These are phyloP conservation scores for Lablab purpureus DNA, from an alignment of 306 rosid genomes.

Conservation along the genomic window DNA sequence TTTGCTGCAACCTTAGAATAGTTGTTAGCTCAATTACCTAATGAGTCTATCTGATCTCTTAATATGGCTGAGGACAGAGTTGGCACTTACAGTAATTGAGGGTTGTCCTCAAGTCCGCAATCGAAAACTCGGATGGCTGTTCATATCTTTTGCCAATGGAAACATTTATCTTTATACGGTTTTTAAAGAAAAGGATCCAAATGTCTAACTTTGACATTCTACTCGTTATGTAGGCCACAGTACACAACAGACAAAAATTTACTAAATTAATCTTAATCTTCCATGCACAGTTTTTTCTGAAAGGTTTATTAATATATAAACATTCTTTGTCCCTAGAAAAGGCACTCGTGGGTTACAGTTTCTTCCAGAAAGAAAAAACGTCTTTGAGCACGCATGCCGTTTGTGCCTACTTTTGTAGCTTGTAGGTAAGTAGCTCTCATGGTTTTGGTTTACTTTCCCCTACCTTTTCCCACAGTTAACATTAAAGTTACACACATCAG, in stretches of 20 bases:
- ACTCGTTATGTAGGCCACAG: slow-evolving; percentile 1
- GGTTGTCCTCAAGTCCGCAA: slow-evolving; percentile 22
- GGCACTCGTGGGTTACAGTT: slow-evolving; percentile 40
- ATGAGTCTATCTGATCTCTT: background rate
- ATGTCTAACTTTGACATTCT: background rate
- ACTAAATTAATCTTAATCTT: slow-evolving; percentile 36
- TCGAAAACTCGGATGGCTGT: background rate
- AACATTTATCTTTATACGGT: slow-evolving; percentile 29
- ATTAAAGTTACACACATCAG: slow-evolving; percentile 56
- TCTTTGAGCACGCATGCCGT: slow-evolving; percentile 26
- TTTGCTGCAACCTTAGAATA: slow-evolving; percentile 13
- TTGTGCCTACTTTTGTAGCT: slow-evolving; percentile 45
- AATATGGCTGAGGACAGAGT: background rate
- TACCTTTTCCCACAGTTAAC: slow-evolving; percentile 41
- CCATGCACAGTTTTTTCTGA: slow-evolving; percentile 20
- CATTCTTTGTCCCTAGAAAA: slow-evolving; percentile 39
- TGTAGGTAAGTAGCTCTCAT: slow-evolving; percentile 36
- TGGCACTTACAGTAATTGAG: background rate
- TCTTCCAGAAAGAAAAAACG: slow-evolving; percentile 46
- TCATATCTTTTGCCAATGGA: background rate
- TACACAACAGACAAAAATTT: slow-evolving; percentile 37
- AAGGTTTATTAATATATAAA: slow-evolving; percentile 35
- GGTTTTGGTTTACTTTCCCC: slow-evolving; percentile 8
- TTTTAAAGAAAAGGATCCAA: background rate
- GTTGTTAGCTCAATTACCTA: background rate